Conservation (phyloP, 768 basidiomycete genomes). For the Boletellus sp. region DNA sequence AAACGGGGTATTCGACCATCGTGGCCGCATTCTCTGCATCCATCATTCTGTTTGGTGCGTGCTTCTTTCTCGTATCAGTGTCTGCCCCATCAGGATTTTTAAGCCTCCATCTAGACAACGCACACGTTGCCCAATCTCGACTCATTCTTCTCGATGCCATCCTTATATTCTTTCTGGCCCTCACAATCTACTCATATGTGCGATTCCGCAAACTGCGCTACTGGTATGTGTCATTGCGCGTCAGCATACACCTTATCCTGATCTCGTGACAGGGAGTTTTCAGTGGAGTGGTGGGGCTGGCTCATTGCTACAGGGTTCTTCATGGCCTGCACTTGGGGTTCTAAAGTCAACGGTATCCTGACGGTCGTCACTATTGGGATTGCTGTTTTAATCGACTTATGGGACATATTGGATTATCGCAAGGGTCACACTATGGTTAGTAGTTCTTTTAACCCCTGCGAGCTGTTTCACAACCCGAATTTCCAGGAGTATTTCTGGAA, state of each 20-base stretch:
- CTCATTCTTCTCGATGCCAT: conserved; percentile 94
- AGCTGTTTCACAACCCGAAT: background rate
- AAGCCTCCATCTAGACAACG: conserved; percentile 65
- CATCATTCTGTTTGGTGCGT: conserved; percentile 84
- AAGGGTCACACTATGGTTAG: conserved; percentile 76
- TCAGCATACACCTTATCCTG: background rate
- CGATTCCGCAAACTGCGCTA: conserved; percentile 95
- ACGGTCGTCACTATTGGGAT: conserved; percentile 86
- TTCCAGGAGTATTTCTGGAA: conserved; percentile 80
- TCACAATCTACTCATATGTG: conserved; percentile 90
- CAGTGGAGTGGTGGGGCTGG: conserved; percentile 94
- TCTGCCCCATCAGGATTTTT: conserved; percentile 1
- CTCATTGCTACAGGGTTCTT: conserved; percentile 83
- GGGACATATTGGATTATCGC: conserved; percentile 86
- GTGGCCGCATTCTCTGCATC: conserved; percentile 87
- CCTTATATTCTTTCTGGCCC: conserved; percentile 91
- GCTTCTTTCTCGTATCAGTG: background rate
- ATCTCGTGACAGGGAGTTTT: conserved; percentile 64
- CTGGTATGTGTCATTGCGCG: conserved; percentile 43
- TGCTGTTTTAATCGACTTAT: conserved; percentile 90
- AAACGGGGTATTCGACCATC: conserved; percentile 91
- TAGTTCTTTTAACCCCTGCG: background rate
- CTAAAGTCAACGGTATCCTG: conserved; percentile 95
- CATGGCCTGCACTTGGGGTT: conserved; percentile 95
- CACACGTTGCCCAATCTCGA: conserved; percentile 93